These are phyloP conservation scores for Arthrobotrys sphaeroides DNA, from an alignment of 2,329 filamentous ascomycete species.

Conservation along the genomic window DNA sequence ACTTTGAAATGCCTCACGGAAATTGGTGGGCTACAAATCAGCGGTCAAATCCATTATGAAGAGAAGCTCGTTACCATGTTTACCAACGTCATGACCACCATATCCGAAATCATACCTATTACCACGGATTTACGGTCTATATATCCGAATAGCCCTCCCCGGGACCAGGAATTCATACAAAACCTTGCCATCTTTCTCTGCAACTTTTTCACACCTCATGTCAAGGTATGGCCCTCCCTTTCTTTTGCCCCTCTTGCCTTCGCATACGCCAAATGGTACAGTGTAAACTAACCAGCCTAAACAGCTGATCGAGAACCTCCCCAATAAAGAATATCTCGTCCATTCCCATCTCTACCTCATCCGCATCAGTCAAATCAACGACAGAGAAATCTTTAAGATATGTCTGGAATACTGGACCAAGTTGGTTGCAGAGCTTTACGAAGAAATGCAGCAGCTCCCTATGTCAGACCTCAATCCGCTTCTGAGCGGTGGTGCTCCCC, in stretches of 20 bases:
- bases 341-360: slow-evolving; percentile 99
- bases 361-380: slow-evolving; percentile 97
- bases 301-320: slow-evolving; percentile 90
- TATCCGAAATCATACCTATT: slow-evolving; percentile 91
- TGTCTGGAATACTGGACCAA: slow-evolving; percentile 99
- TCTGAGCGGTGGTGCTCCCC: slow-evolving; percentile 82
- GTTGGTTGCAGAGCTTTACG: slow-evolving; percentile 95
- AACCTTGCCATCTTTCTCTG: slow-evolving; percentile 94
- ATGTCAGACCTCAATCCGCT: slow-evolving; percentile 93
- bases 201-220: slow-evolving; percentile 94
- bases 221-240: slow-evolving; percentile 71
- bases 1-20: slow-evolving; percentile 97
- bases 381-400: slow-evolving; percentile 99
- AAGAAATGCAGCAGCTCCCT: slow-evolving; percentile 97
- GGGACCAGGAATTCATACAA: slow-evolving; percentile 96
- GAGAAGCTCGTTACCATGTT: slow-evolving; percentile 99
- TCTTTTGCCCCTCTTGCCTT: too few relatives aligned
- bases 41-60: slow-evolving; percentile 78
- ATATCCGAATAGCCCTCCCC: slow-evolving; percentile 88
- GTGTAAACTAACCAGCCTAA: slow-evolving; percentile 1
- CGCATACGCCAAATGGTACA: too few relatives aligned
- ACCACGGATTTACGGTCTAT: slow-evolving; percentile 89
- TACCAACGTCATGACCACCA: slow-evolving; percentile 91
- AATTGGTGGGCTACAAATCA: slow-evolving; percentile 91
- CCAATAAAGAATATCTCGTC: slow-evolving; percentile 91